Conservation (phyloP, 2,329 filamentous ascomycete species). For the Fusarium solani-melongenae region DNA sequence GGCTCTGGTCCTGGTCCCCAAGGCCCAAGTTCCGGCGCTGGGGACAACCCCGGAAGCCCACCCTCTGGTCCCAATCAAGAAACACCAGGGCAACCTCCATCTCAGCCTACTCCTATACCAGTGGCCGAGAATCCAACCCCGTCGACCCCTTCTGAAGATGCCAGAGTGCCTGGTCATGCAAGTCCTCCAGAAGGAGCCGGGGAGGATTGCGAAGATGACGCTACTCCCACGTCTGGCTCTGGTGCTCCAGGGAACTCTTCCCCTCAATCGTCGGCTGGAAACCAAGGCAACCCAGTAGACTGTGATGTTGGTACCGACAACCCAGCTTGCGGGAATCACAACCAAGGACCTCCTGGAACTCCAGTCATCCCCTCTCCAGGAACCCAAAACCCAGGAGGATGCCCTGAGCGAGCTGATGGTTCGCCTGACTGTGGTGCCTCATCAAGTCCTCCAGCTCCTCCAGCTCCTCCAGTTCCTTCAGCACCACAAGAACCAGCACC, state of each 20-base stretch:
- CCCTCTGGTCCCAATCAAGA: not conserved
- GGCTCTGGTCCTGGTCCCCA: not conserved
- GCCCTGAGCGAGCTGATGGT: not conserved
- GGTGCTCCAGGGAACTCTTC: not conserved
- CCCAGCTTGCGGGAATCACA: slow-evolving; percentile 4
- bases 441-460: not conserved
- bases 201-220: slow-evolving; percentile 13
- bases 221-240: not conserved
- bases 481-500: slow-evolving; percentile 1
- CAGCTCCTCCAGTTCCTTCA: not conserved
- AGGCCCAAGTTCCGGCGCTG: not conserved
- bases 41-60: not conserved
- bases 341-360: not conserved
- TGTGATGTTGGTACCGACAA: not conserved
- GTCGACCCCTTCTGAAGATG: not conserved
- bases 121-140: not conserved
- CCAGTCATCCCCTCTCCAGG: not conserved
- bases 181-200: not conserved
- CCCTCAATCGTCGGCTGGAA: not conserved
- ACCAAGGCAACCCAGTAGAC: not conserved
- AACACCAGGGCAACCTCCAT: not conserved
- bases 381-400: not conserved
- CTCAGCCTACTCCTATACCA: slow-evolving; percentile 9
- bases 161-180: not conserved
- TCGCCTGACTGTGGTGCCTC: not conserved